Percentiles rank a stretch among this genome's conserved stretches.
phyloP scores from a whole-genome alignment of 1,139 yeast genomes.

The Candida labiduridarum region DNA sequence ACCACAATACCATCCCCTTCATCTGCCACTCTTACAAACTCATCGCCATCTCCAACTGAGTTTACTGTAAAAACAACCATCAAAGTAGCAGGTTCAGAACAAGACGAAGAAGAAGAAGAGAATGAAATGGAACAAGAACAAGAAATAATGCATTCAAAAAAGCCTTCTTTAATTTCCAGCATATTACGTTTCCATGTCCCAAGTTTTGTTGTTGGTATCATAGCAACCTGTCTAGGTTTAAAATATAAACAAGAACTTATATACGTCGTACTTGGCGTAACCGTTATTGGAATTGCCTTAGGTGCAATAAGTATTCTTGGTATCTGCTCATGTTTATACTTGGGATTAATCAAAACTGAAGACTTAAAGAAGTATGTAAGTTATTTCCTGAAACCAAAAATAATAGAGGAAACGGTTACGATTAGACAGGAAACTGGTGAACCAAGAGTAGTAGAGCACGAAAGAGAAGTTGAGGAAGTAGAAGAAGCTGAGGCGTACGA shows the following conservation, averaged over 20 bases:
- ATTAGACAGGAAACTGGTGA: background rate
- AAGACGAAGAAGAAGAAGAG: background rate
- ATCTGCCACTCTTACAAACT: background rate
- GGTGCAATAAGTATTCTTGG: constrained; percentile 16
- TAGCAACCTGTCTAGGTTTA: constrained; percentile 9
- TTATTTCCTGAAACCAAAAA: background rate
- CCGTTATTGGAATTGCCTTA: constrained; percentile 22
- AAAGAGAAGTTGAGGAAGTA: constrained; percentile 1
- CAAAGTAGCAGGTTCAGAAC: background rate
- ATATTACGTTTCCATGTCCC: constrained; percentile 24
- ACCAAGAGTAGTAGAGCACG: background rate
- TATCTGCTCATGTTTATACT: constrained; percentile 33
- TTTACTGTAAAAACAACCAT: background rate
- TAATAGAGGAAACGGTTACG: background rate
- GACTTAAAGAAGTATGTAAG: background rate
- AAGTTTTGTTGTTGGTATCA: constrained; percentile 36
- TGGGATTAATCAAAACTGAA: constrained; percentile 21
- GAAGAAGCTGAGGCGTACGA: background rate
- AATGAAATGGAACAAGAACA: background rate
- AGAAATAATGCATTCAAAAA: background rate
- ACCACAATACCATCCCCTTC: constrained; percentile 2
- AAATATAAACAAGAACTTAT: constrained; percentile 9
- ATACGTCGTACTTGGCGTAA: constrained; percentile 5
- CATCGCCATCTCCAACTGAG: constrained; percentile 5
- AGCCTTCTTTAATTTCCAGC: constrained; percentile 7